Base-by-base conservation (phyloP, 2,329 filamentous ascomycete species). In the Chaetoscypha palmicola region DNA sequence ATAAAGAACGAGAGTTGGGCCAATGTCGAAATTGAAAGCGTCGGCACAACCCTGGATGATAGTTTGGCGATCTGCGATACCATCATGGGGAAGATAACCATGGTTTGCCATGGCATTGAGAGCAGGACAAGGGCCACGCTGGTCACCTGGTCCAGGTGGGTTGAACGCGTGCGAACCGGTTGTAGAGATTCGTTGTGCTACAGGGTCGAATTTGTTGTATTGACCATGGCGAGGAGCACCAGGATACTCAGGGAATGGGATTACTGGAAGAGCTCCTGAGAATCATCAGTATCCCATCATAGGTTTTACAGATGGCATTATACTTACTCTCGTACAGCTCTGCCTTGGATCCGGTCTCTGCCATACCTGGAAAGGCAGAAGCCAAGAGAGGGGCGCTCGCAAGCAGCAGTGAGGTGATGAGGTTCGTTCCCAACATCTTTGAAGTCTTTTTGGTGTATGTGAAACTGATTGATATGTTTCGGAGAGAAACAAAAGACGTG, bases 91-190 rank as follows among this genome's bases (percentile, higher is more conserved):
- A 14, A 66, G 62, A 41, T 66, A 66, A n/a, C 57, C 62, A 50
- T 66, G 64, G 37, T 66, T 67, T 35, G 65, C 65, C 24, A 66
- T 46, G 3, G 65, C 64, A 46, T 67, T 67, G n/a, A 67, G 50
- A 39, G 62, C 62, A 20, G 60, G 52, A 42, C 59, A 61, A 11
- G 58, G 59, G 5, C 56, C 52, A 14, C 56, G 46, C 23, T 42
- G 47, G 30, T 53, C 52, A 17, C 30, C 40, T 5, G 50, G 38
- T 2, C 50, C 48, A 17, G 48, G 52, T 16, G 45, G 35, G 20
- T 26, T 32, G 23, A 24, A 54, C 14, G 32, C 43, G 38, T 54
- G 42, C 4, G 45, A 37, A 7, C 47, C 49, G 17, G 38, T 37
- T 26, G 48, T 48, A 8, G 48, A 49, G 36, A 52, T 44, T 4